These are phyloP conservation scores for Grammothele lineata DNA, from an alignment of 768 basidiomycete genomes.

Conservation along the genomic window DNA sequence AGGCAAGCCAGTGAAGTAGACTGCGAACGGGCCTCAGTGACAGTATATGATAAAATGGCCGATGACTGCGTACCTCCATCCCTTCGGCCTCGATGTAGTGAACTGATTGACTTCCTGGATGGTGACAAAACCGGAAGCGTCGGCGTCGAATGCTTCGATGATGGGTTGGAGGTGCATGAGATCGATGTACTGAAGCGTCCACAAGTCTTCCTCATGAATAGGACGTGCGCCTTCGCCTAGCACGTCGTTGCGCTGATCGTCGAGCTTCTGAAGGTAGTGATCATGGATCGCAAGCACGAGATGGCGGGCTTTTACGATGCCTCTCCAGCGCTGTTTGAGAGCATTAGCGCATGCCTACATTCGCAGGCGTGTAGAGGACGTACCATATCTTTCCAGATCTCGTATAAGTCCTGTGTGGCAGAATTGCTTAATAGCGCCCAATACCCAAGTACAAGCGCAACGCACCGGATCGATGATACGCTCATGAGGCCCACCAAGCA, in stretches of 20 bases:
- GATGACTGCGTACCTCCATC: slow-evolving; percentile 24
- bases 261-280: no score
- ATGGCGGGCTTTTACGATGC: slow-evolving; percentile 3
- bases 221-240: no score
- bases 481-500: slow-evolving; percentile 41
- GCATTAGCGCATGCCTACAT: neutral
- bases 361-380: no score
- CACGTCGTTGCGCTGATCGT: no score
- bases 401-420: slow-evolving; percentile 36
- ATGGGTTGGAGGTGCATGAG: slow-evolving; percentile 19
- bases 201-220: no score
- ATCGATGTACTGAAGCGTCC: no score
- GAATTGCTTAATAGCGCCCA: neutral
- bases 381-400: slow-evolving; percentile 52
- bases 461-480: slow-evolving; percentile 35
- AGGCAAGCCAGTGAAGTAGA: slow-evolving; percentile 27
- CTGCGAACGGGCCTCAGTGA: slow-evolving; percentile 6
- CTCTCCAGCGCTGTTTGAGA: neutral
- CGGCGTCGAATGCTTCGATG: slow-evolving; percentile 35
- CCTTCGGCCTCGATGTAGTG: slow-evolving; percentile 22
- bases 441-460: slow-evolving; percentile 3
- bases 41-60: no score
- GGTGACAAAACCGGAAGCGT: slow-evolving; percentile 31
- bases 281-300: no score
- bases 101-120: slow-evolving; percentile 30